A percentile compares a stretch with the other conserved stretches of the same genome.
phyloP scores from a whole-genome alignment of 306 rosid genomes.

The Abrus pulchellus region DNA sequence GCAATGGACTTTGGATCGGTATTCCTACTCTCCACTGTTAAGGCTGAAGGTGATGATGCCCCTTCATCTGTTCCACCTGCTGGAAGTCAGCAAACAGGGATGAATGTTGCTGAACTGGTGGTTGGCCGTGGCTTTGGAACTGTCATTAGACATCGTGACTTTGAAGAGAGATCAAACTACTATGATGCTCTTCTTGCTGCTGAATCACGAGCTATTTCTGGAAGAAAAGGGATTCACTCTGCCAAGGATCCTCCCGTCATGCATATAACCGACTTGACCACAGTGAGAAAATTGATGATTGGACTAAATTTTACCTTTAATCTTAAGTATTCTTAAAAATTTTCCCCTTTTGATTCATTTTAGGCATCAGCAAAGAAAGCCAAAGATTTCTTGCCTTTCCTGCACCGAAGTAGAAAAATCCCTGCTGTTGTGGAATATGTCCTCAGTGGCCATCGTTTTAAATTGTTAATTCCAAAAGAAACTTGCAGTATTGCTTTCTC shows the following conservation, averaged over 20 bases:
- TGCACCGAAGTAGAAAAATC: constrained; percentile 77
- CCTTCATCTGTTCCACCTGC: constrained; percentile 55
- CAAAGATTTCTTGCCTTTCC: constrained; percentile 80
- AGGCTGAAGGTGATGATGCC: constrained; percentile 71
- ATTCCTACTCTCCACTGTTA: constrained; percentile 57
- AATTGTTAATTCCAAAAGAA: constrained; percentile 87
- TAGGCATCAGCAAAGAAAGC: constrained; percentile 87
- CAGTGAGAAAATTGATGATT: constrained; percentile 56
- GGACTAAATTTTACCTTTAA: not conserved
- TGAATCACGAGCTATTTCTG: constrained; percentile 76
- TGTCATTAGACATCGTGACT: constrained; percentile 87
- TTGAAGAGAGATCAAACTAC: constrained; percentile 84
- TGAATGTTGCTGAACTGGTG: constrained; percentile 72
- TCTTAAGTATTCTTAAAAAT: not conserved
- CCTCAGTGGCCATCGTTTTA: constrained; percentile 91
- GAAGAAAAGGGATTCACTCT: constrained; percentile 83
- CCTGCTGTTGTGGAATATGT: constrained; percentile 92
- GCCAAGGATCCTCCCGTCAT: constrained; percentile 84
- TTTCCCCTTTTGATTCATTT: constrained; percentile 31
- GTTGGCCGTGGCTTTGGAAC: constrained; percentile 83
- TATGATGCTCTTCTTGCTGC: constrained; percentile 90
- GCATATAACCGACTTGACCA: constrained; percentile 82
- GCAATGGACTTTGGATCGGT: constrained; percentile 91
- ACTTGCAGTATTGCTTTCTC: constrained; percentile 91
- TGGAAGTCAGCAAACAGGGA: constrained; percentile 63